phyloP scores from a whole-genome alignment of 2,329 filamentous ascomycete species.

The Neonectria hederae region DNA sequence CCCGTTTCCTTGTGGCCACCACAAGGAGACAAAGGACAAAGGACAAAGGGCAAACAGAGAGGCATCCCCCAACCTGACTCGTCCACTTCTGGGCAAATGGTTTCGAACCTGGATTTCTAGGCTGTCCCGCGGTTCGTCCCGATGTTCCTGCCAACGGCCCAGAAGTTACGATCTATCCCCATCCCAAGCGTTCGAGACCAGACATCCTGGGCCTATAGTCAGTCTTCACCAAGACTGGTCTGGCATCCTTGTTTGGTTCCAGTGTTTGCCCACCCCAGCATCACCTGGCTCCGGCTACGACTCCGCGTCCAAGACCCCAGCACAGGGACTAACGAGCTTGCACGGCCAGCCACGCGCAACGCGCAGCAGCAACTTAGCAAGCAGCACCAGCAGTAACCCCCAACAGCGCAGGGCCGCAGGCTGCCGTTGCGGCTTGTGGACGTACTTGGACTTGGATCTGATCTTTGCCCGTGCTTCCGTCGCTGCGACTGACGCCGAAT shows the following conservation, averaged over 20 bases:
- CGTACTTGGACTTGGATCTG: slow-evolving; percentile 24
- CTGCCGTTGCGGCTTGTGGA: slow-evolving; percentile 16
- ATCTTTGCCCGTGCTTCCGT: slow-evolving; percentile 19
- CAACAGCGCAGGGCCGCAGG: slow-evolving; percentile 16
- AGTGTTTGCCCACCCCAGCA: slow-evolving; percentile 29
- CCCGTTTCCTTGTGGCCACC: slow-evolving; percentile 4
- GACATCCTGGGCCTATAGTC: slow-evolving; percentile 4
- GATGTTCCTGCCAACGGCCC: slow-evolving; percentile 1
- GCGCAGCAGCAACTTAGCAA: slow-evolving; percentile 18
- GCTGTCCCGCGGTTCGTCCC: slow-evolving; percentile 2
- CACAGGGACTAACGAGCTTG: slow-evolving; percentile 22
- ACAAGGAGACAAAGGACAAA: slow-evolving; percentile 6
- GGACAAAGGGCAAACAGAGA: background rate
- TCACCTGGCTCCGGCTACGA: slow-evolving; percentile 25
- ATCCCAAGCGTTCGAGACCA: slow-evolving; percentile 9
- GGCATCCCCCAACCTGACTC: background rate
- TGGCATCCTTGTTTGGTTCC: slow-evolving; percentile 23
- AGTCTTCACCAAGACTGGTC: slow-evolving; percentile 15
- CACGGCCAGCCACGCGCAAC: slow-evolving; percentile 25
- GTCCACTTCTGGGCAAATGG: background rate
- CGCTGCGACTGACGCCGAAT: slow-evolving; percentile 24
- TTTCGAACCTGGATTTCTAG: background rate
- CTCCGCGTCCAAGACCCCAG: slow-evolving; percentile 23
- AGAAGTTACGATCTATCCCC: slow-evolving; percentile 5
- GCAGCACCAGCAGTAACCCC: slow-evolving; percentile 5